phyloP scores from a whole-genome alignment of 225 moss, liverwort and hornwort species.

The Sphagnum tenellum region DNA sequence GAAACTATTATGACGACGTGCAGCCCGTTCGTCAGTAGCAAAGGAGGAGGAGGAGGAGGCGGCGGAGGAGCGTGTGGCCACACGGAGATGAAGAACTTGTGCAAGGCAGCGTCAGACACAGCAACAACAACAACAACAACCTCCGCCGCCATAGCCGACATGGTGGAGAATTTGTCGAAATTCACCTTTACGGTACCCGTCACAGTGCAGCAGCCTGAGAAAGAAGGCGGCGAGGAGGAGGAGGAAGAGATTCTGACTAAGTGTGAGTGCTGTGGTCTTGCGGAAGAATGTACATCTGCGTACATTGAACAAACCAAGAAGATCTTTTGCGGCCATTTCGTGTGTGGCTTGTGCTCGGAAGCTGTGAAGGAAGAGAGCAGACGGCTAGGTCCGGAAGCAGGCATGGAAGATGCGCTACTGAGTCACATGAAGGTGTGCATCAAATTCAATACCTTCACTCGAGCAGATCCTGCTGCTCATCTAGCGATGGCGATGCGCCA shows the following conservation, averaged over 20 bases:
- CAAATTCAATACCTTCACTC: slow-evolving; percentile 45
- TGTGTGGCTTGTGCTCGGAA: slow-evolving; percentile 76
- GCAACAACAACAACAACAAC: no score
- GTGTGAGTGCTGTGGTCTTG: slow-evolving; percentile 75
- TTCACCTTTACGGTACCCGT: no score
- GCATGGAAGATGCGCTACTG: slow-evolving; percentile 60
- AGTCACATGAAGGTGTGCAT: slow-evolving; percentile 50
- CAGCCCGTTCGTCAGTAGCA: no score
- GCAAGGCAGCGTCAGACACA: slow-evolving; percentile 17
- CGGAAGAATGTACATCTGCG: slow-evolving; percentile 74
- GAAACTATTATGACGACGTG: no score
- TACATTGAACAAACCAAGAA: slow-evolving; percentile 58
- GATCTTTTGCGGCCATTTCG: slow-evolving; percentile 51
- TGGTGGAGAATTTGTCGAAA: slow-evolving; percentile 22
- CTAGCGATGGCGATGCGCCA: slow-evolving; percentile 46
- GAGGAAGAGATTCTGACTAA: slow-evolving; percentile 60
- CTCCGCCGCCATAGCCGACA: slow-evolving; percentile 22
- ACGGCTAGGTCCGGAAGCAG: slow-evolving; percentile 31
- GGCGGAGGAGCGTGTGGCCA: no score
- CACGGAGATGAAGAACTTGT: slow-evolving; percentile 18
- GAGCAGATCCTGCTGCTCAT: slow-evolving; percentile 46
- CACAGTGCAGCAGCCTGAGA: not conserved
- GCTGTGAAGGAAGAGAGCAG: slow-evolving; percentile 83
- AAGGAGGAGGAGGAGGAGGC: no score
- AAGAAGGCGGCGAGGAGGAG: slow-evolving; percentile 22